Evolutionary conservation across 2,329 filamentous ascomycete species (phyloP), one percentile per base, ranked within the genome.

Genomic region (Nothophoma quercina): DNA sequence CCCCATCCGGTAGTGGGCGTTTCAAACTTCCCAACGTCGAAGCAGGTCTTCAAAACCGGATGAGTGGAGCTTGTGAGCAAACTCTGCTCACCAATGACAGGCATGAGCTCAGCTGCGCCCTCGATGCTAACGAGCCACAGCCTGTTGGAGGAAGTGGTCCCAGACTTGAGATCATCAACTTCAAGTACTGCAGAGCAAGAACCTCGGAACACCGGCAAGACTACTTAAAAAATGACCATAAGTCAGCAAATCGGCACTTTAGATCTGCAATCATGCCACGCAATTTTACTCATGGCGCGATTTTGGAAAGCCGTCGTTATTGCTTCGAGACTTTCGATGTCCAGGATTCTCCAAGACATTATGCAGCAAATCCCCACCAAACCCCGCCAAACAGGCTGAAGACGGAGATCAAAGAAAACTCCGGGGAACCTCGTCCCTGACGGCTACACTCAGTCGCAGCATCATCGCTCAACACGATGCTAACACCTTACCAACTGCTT

Each of bases 1-100:
- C 26, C 50, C 42, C 32, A 47, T 33, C 28, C 33, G 43, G 16
- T 22, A 26, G 30, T 39, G 12, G 38, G 43, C 26, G 50, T 53
- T 53, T 53, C 50, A 53, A 25, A 43, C 21, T 13, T 53, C 43
- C 22, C 50, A 53, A 53, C 43, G 50, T 48, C 33, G 43, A 39
- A 34, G 38, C 19, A 33, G 13, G 10, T 13, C 38, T 5, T 48
- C 26, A 15, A 26, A 26, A 39, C 28, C 43, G 38, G 43, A 48
- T 23, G 18, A 35, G 26, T 44, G 43, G 50, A 43, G 33, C 29
- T 23, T 12, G 30, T 38, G n/a, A 39, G 39, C 33, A 47, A 26
- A 43, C 16, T 38, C 18, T 39, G 44, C 22, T 34, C 21, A 16
- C 38, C 38, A 43, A 47, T 29, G 8, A 38, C 7, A 30, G 13